Percentiles rank a stretch among this genome's conserved stretches.
phyloP scores from a whole-genome alignment of 2,329 filamentous ascomycete genomes.

The Magnaporthiopsis poae region DNA sequence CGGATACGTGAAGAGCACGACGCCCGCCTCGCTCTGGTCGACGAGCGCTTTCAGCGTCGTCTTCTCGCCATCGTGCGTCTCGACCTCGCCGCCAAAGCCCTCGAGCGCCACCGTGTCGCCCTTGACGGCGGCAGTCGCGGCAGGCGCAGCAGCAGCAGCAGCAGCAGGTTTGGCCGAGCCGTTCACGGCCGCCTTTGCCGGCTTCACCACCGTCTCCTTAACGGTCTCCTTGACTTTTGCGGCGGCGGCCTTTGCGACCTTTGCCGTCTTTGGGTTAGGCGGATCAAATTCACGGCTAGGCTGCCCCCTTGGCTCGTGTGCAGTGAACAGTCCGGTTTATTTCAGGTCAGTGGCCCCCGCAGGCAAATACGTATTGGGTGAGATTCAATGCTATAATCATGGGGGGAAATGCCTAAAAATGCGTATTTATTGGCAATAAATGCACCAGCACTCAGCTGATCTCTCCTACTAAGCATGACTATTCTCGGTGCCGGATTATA shows the following conservation, averaged over 20 bases:
- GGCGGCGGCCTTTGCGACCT: slow-evolving; percentile 15
- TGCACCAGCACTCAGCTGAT: no score
- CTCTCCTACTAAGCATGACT: no score
- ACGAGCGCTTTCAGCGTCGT: slow-evolving; percentile 73
- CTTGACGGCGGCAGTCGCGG: slow-evolving; percentile 29
- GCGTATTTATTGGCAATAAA: no score
- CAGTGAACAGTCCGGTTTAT: no score
- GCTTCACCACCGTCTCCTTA: slow-evolving; percentile 15
- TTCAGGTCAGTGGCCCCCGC: no score
- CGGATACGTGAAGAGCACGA: slow-evolving; percentile 91
- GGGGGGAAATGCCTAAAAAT: no score
- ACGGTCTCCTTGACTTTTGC: slow-evolving; percentile 18
- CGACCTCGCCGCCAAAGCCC: slow-evolving; percentile 59
- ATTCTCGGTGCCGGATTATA: no score
- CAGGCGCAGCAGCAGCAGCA: slow-evolving; percentile 20
- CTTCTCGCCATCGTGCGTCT: slow-evolving; percentile 74
- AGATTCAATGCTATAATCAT: no score
- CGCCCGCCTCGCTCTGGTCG: slow-evolving; percentile 71
- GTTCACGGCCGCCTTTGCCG: slow-evolving; percentile 9
- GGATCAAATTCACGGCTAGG: no score
- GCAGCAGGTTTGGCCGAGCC: slow-evolving; percentile 17
- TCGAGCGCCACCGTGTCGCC: slow-evolving; percentile 48
- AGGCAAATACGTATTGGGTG: no score
- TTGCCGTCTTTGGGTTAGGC: slow-evolving; percentile 18
- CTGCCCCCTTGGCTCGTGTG: no score